Percentiles rank a stretch among this genome's conserved stretches.
These are phyloP conservation scores for Fallopia convolvulus DNA, from an alignment of 148 eudicot genomes.

Conservation along the genomic window DNA sequence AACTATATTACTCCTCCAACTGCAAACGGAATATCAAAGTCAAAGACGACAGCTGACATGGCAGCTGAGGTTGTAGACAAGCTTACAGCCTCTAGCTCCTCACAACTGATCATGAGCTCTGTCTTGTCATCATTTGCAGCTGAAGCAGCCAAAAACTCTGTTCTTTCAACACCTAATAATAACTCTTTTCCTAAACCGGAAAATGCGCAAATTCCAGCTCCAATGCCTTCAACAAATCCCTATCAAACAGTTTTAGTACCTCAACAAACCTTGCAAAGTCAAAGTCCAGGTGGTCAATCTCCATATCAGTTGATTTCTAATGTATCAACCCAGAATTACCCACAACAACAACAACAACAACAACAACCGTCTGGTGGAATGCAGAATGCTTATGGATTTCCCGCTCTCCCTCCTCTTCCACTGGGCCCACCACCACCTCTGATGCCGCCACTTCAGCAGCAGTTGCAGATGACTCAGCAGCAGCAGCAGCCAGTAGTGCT, in stretches of 20 bases:
- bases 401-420: conserved; percentile 44
- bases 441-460: conserved; percentile 45
- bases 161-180: conserved; percentile 16
- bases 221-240: conserved; percentile 30
- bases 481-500: conserved; percentile 25
- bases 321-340: conserved; percentile 51
- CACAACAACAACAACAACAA: conserved; percentile 57
- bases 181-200: conserved; percentile 30
- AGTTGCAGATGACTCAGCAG: conserved; percentile 43
- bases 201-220: conserved; percentile 18
- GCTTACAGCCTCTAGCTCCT: conserved; percentile 87
- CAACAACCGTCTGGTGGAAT: conserved; percentile 41
- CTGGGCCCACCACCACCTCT: conserved; percentile 43
- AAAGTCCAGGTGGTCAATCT: conserved; percentile 32
- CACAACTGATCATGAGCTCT: conserved; percentile 82
- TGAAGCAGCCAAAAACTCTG: conserved; percentile 67
- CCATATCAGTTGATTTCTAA: conserved; percentile 48
- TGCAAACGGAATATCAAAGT: conserved; percentile 26
- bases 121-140: conserved; percentile 96
- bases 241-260: conserved; percentile 49
- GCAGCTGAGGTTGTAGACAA: conserved; percentile 96
- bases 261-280: conserved; percentile 36
- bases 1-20: conserved; percentile 32
- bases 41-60: conserved; percentile 69
- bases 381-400: conserved; percentile 43